Conservation (phyloP, 2,329 filamentous ascomycete species). For the Mariannaea sp. region DNA sequence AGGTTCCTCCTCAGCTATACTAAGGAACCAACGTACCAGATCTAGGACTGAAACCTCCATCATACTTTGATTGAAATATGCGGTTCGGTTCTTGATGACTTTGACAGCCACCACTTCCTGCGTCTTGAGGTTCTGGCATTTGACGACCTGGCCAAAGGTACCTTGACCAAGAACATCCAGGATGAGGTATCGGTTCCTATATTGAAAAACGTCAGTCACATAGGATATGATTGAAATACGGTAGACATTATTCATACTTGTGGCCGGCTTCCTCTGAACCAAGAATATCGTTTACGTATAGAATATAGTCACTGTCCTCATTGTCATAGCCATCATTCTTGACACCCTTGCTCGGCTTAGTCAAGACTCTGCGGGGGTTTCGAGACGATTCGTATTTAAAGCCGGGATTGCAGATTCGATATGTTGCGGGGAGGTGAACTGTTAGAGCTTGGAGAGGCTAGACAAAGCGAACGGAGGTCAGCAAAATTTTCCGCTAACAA, state of each 20-base stretch:
- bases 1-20: background rate
- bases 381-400: slow-evolving; percentile 99
- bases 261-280: slow-evolving; percentile 97
- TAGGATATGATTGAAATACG: slow-evolving; percentile 3
- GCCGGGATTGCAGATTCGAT: slow-evolving; percentile 95
- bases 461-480: slow-evolving; percentile 23
- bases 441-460: slow-evolving; percentile 95
- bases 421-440: slow-evolving; percentile 89
- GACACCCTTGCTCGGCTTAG: slow-evolving; percentile 95
- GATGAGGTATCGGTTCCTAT: slow-evolving; percentile 93
- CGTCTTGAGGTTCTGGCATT: slow-evolving; percentile 97
- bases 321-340: slow-evolving; percentile 99
- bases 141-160: slow-evolving; percentile 98
- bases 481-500: background rate
- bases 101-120: slow-evolving; percentile 99
- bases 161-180: slow-evolving; percentile 96
- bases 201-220: slow-evolving; percentile 10
- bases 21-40: slow-evolving; percentile 63
- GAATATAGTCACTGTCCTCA: slow-evolving; percentile 98
- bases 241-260: slow-evolving; percentile 65
- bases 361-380: slow-evolving; percentile 92
- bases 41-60: slow-evolving; percentile 99
- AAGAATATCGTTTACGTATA: slow-evolving; percentile 98
- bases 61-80: slow-evolving; percentile 99
- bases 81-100: slow-evolving; percentile 98